Percentiles rank a stretch among this genome's conserved stretches.
phyloP scores from a whole-genome alignment of 768 basidiomycete species.

The Suillus discolor region DNA sequence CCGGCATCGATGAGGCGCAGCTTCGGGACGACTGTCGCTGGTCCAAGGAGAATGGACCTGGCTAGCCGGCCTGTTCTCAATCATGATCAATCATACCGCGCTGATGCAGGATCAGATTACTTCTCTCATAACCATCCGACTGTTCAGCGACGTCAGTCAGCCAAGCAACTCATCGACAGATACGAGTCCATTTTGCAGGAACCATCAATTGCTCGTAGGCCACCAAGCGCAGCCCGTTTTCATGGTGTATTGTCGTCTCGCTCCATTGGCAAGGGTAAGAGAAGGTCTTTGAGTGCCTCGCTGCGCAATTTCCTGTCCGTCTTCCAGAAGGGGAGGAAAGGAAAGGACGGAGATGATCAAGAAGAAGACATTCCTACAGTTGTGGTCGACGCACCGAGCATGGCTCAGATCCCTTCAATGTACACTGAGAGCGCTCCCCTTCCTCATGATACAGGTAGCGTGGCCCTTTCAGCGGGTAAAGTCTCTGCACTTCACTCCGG shows the following conservation, averaged over 20 bases:
- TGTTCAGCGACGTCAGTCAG: slow-evolving; percentile 38
- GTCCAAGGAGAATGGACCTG: not conserved
- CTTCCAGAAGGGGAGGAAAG: slow-evolving; percentile 57
- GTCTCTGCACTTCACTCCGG: slow-evolving; percentile 16
- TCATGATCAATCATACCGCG: not conserved
- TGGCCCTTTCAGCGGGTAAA: not conserved
- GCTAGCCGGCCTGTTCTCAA: not conserved
- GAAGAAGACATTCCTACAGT: slow-evolving; percentile 23
- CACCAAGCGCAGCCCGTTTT: slow-evolving; percentile 16
- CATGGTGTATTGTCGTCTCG: slow-evolving; percentile 17
- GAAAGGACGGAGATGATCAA: slow-evolving; percentile 27
- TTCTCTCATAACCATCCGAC: slow-evolving; percentile 3
- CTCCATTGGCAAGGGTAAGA: slow-evolving; percentile 42
- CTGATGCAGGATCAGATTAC: not conserved
- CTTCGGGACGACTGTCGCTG: not conserved
- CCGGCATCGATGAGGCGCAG: not conserved
- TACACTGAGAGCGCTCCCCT: not conserved
- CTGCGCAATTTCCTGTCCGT: slow-evolving; percentile 64
- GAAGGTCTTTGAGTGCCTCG: slow-evolving; percentile 60
- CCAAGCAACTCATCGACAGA: slow-evolving; percentile 54
- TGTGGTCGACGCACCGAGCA: slow-evolving; percentile 9
- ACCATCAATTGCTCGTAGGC: slow-evolving; percentile 10
- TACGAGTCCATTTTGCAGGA: slow-evolving; percentile 48
- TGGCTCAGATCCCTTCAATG: slow-evolving; percentile 5
- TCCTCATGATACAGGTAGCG: slow-evolving; percentile 2